Conservation (phyloP, 192 early-diverging fungal species). For the Coemansia sp. region DNA sequence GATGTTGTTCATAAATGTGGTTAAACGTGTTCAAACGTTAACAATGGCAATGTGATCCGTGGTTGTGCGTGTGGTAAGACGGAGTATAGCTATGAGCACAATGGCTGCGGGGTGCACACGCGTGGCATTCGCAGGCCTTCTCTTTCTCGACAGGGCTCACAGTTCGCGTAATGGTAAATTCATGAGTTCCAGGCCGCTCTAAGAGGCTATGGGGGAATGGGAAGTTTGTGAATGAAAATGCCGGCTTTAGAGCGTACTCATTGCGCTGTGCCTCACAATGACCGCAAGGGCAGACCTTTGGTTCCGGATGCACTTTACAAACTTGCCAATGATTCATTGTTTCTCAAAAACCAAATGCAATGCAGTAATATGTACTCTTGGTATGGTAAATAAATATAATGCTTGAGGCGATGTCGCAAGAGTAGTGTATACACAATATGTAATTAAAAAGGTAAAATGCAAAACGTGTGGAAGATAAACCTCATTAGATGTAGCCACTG, state of each 20-base stretch:
- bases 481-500: neutral
- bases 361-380: neutral
- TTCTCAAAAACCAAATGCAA: neutral
- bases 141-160: constrained; percentile 2
- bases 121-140: constrained; percentile 11
- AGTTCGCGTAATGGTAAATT: constrained; percentile 11
- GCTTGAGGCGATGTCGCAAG: neutral
- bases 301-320: neutral
- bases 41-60: constrained; percentile 1
- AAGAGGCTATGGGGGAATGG: neutral
- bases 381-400: neutral
- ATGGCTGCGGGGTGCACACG: neutral
- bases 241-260: neutral
- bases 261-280: neutral
- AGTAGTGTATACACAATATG: neutral
- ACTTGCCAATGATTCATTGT: too few species aligned
- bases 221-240: neutral
- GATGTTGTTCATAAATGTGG: neutral
- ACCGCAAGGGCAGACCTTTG: neutral
- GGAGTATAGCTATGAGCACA: neutral
- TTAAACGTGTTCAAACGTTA: neutral
- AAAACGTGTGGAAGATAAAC: neutral
- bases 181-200: constrained; percentile 18
- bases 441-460: neutral
- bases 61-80: neutral